A percentile compares a stretch with the other conserved stretches of the same genome.
Evolutionary conservation across 805 yeast genomes (phyloP).

Genomic region (Wickerhamiella spandovensis): DNA sequence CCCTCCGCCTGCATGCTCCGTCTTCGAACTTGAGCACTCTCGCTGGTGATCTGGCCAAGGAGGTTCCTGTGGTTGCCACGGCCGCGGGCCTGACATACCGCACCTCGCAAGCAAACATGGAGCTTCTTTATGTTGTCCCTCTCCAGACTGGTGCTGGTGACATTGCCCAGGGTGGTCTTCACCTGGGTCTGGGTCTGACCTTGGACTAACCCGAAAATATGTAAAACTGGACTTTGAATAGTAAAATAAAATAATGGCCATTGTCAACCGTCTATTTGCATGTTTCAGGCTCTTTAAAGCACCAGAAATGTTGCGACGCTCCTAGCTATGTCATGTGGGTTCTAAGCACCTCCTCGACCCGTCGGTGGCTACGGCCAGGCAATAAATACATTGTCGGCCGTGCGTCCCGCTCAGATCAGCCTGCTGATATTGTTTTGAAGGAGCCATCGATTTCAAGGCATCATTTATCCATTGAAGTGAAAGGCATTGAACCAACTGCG

Average conservation of each 20-base stretch:
- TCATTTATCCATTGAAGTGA: constrained; percentile 15
- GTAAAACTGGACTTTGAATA: not conserved
- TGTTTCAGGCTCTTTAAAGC: not conserved
- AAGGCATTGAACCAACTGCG: constrained; percentile 5
- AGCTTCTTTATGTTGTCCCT: constrained; percentile 49
- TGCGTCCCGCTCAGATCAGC: constrained; percentile 1
- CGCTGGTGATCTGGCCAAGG: constrained; percentile 17
- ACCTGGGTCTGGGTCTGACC: constrained; percentile 44
- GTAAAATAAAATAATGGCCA: not conserved
- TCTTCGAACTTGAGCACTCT: constrained; percentile 18
- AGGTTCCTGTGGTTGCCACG: constrained; percentile 34
- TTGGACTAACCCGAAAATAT: constrained; percentile 3
- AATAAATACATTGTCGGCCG: constrained; percentile 18
- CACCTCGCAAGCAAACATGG: constrained; percentile 48
- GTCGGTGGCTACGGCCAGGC: constrained; percentile 21
- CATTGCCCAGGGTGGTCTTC: constrained; percentile 41
- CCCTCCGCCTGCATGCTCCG: constrained; percentile 23
- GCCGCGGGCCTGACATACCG: constrained; percentile 47
- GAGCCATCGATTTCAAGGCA: constrained; percentile 19
- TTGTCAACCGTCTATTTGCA: not conserved
- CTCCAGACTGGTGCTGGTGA: constrained; percentile 35
- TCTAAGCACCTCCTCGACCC: constrained; percentile 4
- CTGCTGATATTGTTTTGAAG: constrained; percentile 9
- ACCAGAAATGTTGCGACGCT: no score
- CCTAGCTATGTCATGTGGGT: constrained; percentile 14